A percentile compares a stretch with the other conserved stretches of the same genome.
phyloP scores from a whole-genome alignment of 2,329 filamentous ascomycete genomes.

The Chrysosporium queenslandicum region DNA sequence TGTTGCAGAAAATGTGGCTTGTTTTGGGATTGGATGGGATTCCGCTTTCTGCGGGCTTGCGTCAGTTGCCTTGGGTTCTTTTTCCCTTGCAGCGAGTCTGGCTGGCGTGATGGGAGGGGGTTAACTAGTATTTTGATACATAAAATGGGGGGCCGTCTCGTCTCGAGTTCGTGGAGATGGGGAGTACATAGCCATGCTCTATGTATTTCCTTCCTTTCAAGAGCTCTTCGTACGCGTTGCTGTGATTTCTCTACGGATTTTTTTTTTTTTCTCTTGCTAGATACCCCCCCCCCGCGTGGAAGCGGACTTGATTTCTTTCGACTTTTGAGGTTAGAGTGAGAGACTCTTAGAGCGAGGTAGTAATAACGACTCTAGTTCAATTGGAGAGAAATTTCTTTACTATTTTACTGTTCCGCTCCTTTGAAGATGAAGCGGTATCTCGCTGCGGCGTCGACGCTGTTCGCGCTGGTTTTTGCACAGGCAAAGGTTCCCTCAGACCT shows the following conservation, averaged over 20 bases:
- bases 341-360: neutral
- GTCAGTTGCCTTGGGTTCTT: neutral
- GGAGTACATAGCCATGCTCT: neutral
- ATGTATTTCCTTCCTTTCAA: neutral
- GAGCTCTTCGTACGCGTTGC: neutral
- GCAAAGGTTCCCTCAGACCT: constrained; percentile 9
- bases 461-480: constrained; percentile 10
- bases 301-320: too few relatives aligned
- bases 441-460: constrained; percentile 1
- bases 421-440: constrained; percentile 2
- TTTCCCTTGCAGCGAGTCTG: neutral
- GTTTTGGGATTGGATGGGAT: neutral
- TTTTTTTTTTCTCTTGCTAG: too few relatives aligned
- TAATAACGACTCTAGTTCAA: too few relatives aligned
- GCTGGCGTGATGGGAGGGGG: neutral
- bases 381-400: too few relatives aligned
- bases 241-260: too few relatives aligned
- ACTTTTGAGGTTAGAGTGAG: neutral
- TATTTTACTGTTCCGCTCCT: neutral
- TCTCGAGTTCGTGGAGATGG: neutral
- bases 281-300: too few relatives aligned
- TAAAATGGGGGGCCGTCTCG: neutral
- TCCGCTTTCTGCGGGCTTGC: neutral
- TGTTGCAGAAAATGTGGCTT: neutral
- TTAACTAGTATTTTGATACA: neutral